phyloP scores from a whole-genome alignment of 1,284 basidiomycete genomes.

The Mycosarcoma mackinlayi region DNA sequence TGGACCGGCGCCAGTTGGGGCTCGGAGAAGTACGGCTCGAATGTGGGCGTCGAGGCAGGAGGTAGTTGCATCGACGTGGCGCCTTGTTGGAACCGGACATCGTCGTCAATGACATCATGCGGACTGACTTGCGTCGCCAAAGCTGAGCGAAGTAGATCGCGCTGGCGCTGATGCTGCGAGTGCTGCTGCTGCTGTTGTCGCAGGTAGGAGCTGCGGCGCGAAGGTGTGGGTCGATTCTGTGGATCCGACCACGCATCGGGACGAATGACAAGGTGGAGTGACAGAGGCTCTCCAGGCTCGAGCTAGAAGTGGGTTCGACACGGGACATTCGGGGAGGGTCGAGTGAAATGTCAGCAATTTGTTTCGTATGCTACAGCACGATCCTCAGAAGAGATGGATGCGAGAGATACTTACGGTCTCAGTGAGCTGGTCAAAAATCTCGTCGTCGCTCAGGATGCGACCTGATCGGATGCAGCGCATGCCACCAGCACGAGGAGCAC shows the following conservation, averaged over 20 bases:
- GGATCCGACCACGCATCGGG: constrained; percentile 62
- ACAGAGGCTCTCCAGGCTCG: constrained; percentile 34
- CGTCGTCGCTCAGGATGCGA: constrained; percentile 45
- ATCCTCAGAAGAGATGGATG: too few relatives aligned
- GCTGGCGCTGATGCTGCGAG: constrained; percentile 4
- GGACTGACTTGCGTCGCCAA: constrained; percentile 9
- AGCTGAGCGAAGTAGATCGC: constrained; percentile 19
- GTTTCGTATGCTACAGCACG: constrained; percentile 1
- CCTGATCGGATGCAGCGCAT: constrained; percentile 61
- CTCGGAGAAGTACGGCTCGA: constrained; percentile 35
- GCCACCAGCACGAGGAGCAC: constrained; percentile 45
- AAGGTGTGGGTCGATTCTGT: constrained; percentile 46
- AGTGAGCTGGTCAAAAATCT: constrained; percentile 31
- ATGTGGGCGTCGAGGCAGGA: constrained; percentile 6
- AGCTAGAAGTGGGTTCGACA: constrained; percentile 14
- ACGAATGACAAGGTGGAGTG: constrained; percentile 62
- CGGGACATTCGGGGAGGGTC: neutral
- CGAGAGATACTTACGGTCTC: constrained; percentile 21
- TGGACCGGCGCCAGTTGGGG: neutral
- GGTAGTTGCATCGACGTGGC: constrained; percentile 11
- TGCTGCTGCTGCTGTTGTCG: constrained; percentile 37
- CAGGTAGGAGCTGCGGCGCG: constrained; percentile 41
- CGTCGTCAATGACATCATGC: constrained; percentile 2
- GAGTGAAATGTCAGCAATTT: neutral
- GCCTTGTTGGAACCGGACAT: constrained; percentile 4